Evolutionary conservation across 2,329 filamentous ascomycete genomes (phyloP).

Genomic region (Trichoderma sp.): DNA sequence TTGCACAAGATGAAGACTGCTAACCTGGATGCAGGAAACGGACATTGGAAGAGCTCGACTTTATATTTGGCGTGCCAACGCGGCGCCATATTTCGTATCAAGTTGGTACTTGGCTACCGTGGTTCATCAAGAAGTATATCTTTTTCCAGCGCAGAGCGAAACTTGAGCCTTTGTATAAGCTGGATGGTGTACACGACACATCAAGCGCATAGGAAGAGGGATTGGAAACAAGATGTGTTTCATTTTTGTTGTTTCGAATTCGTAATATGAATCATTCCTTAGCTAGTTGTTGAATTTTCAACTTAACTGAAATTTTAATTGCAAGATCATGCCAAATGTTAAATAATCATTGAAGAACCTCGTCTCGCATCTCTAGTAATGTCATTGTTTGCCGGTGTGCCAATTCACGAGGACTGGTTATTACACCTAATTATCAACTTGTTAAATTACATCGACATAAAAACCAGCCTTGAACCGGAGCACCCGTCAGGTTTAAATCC

Average conservation of each 20-base stretch:
- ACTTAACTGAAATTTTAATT: background rate
- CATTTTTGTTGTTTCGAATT: background rate
- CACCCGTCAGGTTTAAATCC: background rate
- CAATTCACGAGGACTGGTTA: no score
- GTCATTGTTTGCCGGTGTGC: no score
- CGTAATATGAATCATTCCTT: background rate
- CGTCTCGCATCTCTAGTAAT: background rate
- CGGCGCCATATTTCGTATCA: slow-evolving; percentile 39
- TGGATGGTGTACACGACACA: slow-evolving; percentile 26
- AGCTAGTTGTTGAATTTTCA: background rate
- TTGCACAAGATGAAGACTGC: background rate
- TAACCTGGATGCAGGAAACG: slow-evolving; percentile 31
- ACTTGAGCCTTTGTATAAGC: slow-evolving; percentile 39
- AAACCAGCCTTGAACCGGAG: background rate
- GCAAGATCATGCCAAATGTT: background rate
- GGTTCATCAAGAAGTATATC: slow-evolving; percentile 37
- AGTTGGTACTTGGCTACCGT: slow-evolving; percentile 38
- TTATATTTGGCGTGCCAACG: slow-evolving; percentile 42
- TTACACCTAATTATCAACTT: background rate
- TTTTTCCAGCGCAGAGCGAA: slow-evolving; percentile 33
- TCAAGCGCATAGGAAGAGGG: background rate
- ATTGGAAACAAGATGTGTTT: background rate
- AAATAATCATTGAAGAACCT: background rate
- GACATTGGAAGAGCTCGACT: slow-evolving; percentile 45
- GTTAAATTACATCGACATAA: no score